Evolutionary conservation across 1,284 basidiomycete genomes (phyloP), one percentile per base, ranked within the genome.

Genomic region (Boletus mariae): DNA sequence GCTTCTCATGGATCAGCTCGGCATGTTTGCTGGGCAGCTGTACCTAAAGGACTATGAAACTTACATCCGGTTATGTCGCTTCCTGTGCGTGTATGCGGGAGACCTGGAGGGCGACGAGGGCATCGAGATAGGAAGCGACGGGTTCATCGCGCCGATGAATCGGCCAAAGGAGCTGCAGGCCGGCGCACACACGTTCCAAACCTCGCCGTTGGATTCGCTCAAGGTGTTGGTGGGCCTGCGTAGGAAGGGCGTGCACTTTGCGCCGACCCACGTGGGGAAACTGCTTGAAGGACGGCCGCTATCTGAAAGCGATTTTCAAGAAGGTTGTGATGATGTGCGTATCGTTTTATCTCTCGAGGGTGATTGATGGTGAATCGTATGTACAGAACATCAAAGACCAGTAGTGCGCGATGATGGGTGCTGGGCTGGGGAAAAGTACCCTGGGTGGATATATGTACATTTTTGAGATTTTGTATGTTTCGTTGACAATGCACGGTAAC

Each of bases 241-340:
- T n/a, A 63, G 77, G 54, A 79, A 75, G 49, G 78, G 76, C 1
- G 65, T 70, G 61, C 57, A 63, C 1, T 78, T 70, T 54, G 43
- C 52, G 5, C 47, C 55, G 17, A 76, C 78, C 0, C 75, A 79
- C 52, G 57, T 80, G 54, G 79, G 79, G 5, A 71, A 69, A 40
- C 59, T 80, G 28, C 46, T 80, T 31, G 60, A 69, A 32, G 72
- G 67, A 11, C 62, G 58, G 12, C 25, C 58, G 1, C 60, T 78
- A 26, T 56, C 49, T 0, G 40, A 59, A 23, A 59, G 65, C 10
- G 69, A 74, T 45, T 70, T 70, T 20, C 17, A 47, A 31, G 20
- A 45, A 23, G 42, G n/a, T 1, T 0, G n/a, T 32, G 51, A 54
- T 15, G 28, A 60, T 15, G 51, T 62, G 13, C 4, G 57, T 51